Evolutionary conservation across 257 asterid genomes (phyloP).

Genomic region (Solanum tacnaense): DNA sequence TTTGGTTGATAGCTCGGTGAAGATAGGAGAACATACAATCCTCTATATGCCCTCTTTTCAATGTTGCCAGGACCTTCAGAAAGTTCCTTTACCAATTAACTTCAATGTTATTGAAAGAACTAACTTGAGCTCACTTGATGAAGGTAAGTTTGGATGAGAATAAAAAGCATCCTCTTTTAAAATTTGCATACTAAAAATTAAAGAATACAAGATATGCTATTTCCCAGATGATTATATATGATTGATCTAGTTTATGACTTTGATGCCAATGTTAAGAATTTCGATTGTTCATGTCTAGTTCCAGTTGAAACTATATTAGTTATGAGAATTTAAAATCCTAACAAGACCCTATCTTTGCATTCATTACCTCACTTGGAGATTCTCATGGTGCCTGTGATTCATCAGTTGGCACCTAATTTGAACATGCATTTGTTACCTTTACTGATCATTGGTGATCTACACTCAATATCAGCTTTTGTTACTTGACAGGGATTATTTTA

Average conservation of each 20-base stretch:
- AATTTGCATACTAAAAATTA: not conserved
- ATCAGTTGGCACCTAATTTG: not conserved
- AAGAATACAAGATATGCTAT: not conserved
- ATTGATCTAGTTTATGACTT: not conserved
- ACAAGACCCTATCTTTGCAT: not conserved
- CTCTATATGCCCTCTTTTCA: conserved; percentile 83
- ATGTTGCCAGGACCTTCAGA: conserved; percentile 34
- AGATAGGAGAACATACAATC: conserved; percentile 62
- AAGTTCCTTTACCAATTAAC: conserved; percentile 47
- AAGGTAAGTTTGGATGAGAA: conserved; percentile 40
- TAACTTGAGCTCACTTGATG: conserved; percentile 57
- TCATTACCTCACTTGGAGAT: not conserved
- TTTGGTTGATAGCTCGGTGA: conserved; percentile 55
- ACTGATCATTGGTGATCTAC: not conserved
- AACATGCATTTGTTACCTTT: not conserved
- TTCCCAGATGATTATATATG: not conserved
- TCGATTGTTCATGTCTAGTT: not conserved
- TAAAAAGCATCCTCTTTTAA: not conserved
- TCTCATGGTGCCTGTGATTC: not conserved
- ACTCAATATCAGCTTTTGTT: not conserved
- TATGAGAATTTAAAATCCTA: not conserved
- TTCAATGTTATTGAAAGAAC: conserved; percentile 73
- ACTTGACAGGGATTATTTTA: conserved; percentile 52
- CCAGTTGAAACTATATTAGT: not conserved
- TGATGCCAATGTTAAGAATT: not conserved